These are phyloP conservation scores for Synchytrium microbalum DNA, from an alignment of 371 early-diverging fungal genomes.

Conservation along the genomic window DNA sequence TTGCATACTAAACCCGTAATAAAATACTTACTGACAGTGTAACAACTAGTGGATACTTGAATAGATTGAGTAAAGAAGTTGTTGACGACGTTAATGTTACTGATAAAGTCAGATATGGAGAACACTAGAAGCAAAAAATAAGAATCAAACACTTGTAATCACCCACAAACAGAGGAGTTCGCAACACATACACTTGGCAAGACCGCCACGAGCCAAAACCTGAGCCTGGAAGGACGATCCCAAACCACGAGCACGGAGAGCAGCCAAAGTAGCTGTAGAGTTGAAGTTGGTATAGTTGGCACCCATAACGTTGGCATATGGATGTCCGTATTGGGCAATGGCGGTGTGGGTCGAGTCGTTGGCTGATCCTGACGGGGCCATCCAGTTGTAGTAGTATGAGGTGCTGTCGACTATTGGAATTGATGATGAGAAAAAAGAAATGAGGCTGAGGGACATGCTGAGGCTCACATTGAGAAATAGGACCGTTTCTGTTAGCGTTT, in stretches of 20 bases:
- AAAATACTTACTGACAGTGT: background rate
- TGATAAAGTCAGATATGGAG: background rate
- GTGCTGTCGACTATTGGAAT: background rate
- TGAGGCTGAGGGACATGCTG: no score
- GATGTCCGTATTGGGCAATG: slow-evolving; percentile 30
- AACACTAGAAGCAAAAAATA: background rate
- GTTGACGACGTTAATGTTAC: background rate
- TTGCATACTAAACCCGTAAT: background rate
- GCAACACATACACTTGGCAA: background rate
- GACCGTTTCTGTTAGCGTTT: slow-evolving; percentile 14
- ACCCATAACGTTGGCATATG: slow-evolving; percentile 11
- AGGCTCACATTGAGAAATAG: background rate
- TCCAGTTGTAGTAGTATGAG: background rate
- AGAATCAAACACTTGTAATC: background rate
- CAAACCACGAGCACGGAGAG: slow-evolving; percentile 12
- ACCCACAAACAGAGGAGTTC: background rate
- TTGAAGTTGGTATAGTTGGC: slow-evolving; percentile 23
- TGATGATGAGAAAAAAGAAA: no score
- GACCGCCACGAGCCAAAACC: slow-evolving; percentile 9
- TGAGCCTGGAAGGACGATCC: slow-evolving; percentile 25
- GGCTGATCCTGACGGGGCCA: background rate
- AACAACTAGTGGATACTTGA: background rate
- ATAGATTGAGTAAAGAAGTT: background rate
- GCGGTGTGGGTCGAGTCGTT: slow-evolving; percentile 19
- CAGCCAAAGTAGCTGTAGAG: slow-evolving; percentile 14